Percentiles rank a stretch among this genome's conserved stretches.
Evolutionary conservation across 768 basidiomycete species (phyloP).

Genomic region (Strobilomyces confusus): DNA sequence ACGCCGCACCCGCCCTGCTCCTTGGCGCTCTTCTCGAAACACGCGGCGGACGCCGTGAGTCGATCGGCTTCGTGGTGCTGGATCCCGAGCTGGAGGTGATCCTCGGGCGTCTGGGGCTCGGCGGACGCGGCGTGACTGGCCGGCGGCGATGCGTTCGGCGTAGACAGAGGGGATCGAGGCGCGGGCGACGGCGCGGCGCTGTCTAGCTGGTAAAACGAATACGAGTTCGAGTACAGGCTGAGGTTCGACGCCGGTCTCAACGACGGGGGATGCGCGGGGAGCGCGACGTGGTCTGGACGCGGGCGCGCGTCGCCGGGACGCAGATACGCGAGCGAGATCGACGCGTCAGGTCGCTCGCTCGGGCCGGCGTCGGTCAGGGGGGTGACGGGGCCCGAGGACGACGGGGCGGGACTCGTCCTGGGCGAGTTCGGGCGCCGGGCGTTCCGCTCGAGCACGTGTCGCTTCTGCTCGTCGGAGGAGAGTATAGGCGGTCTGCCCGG

Average conservation of each 20-base stretch:
- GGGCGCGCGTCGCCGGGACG: slow-evolving; percentile 14
- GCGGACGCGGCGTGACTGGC: slow-evolving; percentile 16
- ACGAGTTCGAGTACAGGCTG: slow-evolving; percentile 51
- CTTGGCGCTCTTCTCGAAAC: slow-evolving; percentile 74
- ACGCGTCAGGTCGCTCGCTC: background rate
- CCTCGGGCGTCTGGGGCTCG: slow-evolving; percentile 47
- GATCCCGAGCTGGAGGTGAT: slow-evolving; percentile 74
- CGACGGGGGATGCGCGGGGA: slow-evolving; percentile 35
- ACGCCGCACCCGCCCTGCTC: slow-evolving; percentile 76
- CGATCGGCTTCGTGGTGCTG: slow-evolving; percentile 72
- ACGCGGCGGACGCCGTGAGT: slow-evolving; percentile 61
- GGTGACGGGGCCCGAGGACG: slow-evolving; percentile 13
- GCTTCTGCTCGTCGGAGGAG: slow-evolving; percentile 38
- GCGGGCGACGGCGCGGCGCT: slow-evolving; percentile 42
- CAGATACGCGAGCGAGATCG: slow-evolving; percentile 10
- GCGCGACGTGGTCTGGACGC: slow-evolving; percentile 8
- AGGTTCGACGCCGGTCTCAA: slow-evolving; percentile 36
- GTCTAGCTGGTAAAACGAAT: slow-evolving; percentile 64
- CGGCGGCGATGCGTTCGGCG: slow-evolving; percentile 15
- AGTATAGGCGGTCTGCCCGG: slow-evolving; percentile 48
- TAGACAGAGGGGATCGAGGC: slow-evolving; percentile 14
- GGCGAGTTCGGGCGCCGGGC: slow-evolving; percentile 37
- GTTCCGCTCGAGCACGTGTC: slow-evolving; percentile 56
- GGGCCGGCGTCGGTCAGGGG: slow-evolving; percentile 20
- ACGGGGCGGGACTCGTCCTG: slow-evolving; percentile 9